Evolutionary conservation across 1,284 basidiomycete genomes (phyloP).

Genomic region (Ceratobasidium sp.): DNA sequence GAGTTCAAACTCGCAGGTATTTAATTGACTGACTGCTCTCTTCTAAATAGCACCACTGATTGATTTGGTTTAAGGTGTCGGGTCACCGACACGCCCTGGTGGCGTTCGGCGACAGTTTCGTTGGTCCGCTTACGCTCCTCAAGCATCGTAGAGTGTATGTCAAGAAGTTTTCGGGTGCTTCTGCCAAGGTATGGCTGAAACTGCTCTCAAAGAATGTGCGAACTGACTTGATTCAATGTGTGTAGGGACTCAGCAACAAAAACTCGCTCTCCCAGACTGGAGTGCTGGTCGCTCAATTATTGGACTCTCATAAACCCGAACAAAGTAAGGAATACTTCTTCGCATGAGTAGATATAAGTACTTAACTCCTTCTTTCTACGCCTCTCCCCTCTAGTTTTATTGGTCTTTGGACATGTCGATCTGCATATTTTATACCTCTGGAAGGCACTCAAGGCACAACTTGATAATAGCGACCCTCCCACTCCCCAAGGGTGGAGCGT

Average conservation of each 20-base stretch:
- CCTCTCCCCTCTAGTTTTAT: constrained; percentile 1
- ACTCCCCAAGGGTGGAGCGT: constrained; percentile 29
- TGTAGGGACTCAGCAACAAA: constrained; percentile 38
- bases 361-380: not conserved
- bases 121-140: constrained; percentile 39
- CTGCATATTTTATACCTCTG: constrained; percentile 43
- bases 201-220: not conserved
- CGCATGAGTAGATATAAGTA: not conserved
- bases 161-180: constrained; percentile 41
- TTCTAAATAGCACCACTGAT: not conserved
- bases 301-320: constrained; percentile 32
- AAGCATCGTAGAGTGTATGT: constrained; percentile 36
- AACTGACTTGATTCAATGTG: not conserved
- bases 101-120: constrained; percentile 42
- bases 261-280: constrained; percentile 39
- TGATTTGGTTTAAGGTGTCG: constrained; percentile 27
- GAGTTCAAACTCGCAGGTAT: constrained; percentile 41
- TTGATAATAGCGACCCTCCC: constrained; percentile 26
- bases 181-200: constrained; percentile 32
- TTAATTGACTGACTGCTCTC: not conserved
- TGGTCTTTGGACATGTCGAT: constrained; percentile 41
- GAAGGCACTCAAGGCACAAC: constrained; percentile 42
- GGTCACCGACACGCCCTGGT: constrained; percentile 42
- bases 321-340: not conserved
- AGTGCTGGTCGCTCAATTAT: constrained; percentile 40